Conservation (phyloP, 1,284 basidiomycete species). For the Irpex sp. region DNA sequence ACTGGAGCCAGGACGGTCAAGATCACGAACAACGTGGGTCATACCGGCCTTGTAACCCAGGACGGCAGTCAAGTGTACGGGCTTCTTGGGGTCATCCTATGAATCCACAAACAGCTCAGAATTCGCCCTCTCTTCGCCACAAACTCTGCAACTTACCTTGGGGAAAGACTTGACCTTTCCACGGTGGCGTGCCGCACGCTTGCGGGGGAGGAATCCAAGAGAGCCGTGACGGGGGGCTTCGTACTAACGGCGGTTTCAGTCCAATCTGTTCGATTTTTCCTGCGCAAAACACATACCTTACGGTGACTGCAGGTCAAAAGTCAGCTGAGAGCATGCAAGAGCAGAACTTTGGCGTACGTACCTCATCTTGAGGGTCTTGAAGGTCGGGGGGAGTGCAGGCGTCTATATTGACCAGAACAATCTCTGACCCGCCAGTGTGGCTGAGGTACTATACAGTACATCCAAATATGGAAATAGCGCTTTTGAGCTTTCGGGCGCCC, state of each 20-base stretch:
- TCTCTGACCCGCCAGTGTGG: conserved; percentile 22
- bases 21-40: conserved; percentile 99
- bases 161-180: conserved; percentile 99
- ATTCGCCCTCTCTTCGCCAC: not conserved
- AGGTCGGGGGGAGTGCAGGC: conserved; percentile 19
- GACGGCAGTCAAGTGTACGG: conserved; percentile 96
- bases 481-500: not conserved
- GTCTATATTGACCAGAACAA: conserved; percentile 12
- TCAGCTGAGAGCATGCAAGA: conserved; percentile 10
- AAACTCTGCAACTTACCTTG: conserved; percentile 50
- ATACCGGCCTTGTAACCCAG: conserved; percentile 99
- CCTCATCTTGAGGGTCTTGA: conserved; percentile 38
- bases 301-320: conserved; percentile 27
- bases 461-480: conserved; percentile 13
- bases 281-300: conserved; percentile 29
- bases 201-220: conserved; percentile 89
- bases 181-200: conserved; percentile 92
- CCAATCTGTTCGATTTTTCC: conserved; percentile 5
- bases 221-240: conserved; percentile 95
- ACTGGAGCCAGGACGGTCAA: conserved; percentile 98
- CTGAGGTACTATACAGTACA: conserved; percentile 31
- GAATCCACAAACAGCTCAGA: conserved; percentile 10
- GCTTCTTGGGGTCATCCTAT: conserved; percentile 99
- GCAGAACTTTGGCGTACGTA: conserved; percentile 19
- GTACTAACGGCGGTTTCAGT: conserved; percentile 49